These are phyloP conservation scores for Yarrowia divulgata DNA, from an alignment of 805 yeast species.

Conservation along the genomic window DNA sequence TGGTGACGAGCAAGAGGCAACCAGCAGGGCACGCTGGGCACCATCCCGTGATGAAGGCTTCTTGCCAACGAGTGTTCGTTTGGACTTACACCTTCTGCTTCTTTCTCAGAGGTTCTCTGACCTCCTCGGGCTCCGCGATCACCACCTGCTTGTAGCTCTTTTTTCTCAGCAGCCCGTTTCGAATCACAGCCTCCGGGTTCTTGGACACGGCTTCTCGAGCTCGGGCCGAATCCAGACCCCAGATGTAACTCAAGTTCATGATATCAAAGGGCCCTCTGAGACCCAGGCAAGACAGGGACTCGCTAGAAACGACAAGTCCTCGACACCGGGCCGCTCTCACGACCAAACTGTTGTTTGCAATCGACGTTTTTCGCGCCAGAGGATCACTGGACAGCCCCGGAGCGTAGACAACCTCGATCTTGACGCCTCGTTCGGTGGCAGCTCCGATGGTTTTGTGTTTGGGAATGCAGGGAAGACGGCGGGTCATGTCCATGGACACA, in stretches of 20 bases:
- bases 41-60: no score
- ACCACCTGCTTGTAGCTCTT: conserved; percentile 79
- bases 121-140: conserved; percentile 17
- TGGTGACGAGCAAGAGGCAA: no score
- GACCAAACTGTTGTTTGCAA: conserved; percentile 74
- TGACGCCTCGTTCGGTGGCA: conserved; percentile 82
- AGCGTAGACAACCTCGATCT: conserved; percentile 76
- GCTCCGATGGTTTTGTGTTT: conserved; percentile 85
- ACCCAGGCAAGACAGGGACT: conserved; percentile 62
- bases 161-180: conserved; percentile 75
- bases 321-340: conserved; percentile 81
- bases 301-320: conserved; percentile 82
- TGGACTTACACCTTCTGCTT: conserved; percentile 26
- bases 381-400: conserved; percentile 43
- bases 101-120: conserved; percentile 9
- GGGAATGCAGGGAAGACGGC: conserved; percentile 74
- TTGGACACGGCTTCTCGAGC: conserved; percentile 66
- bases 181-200: conserved; percentile 67
- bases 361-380: conserved; percentile 63
- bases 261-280: conserved; percentile 75
- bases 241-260: conserved; percentile 64
- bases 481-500: conserved; percentile 71
- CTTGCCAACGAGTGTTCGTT: no score
- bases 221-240: conserved; percentile 73
- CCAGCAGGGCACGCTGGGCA: no score